These are phyloP conservation scores for Chernovozyma aurita DNA, from an alignment of 1,139 yeast genomes.

Conservation along the genomic window DNA sequence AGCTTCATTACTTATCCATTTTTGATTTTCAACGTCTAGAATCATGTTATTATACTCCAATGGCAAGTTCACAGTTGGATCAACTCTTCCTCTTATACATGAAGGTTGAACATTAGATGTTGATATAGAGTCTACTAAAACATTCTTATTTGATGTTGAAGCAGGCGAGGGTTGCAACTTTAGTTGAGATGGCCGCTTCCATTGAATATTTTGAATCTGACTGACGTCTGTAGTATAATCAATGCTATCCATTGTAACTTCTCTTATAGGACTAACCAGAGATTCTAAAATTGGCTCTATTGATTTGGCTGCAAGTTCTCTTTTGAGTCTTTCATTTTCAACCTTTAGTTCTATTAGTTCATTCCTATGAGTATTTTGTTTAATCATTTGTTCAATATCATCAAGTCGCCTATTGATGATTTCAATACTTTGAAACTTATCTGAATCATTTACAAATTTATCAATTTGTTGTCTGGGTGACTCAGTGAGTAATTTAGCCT, in stretches of 20 bases:
- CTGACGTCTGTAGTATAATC: constrained; percentile 20
- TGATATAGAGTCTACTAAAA: constrained; percentile 9
- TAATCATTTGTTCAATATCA: constrained; percentile 16
- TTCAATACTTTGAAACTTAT: not conserved
- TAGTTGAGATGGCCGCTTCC: constrained; percentile 40
- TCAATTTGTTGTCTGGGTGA: not conserved
- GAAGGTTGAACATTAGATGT: not conserved
- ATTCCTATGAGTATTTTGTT: constrained; percentile 2
- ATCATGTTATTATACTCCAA: constrained; percentile 37
- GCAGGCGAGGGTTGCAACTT: constrained; percentile 15
- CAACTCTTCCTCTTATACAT: constrained; percentile 23
- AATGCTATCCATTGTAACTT: constrained; percentile 19
- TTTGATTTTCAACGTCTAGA: constrained; percentile 31
- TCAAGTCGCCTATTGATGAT: constrained; percentile 13
- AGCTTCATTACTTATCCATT: constrained; percentile 30
- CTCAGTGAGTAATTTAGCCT: not conserved
- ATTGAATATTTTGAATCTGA: constrained; percentile 22
- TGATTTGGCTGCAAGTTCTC: constrained; percentile 8
- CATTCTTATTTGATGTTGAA: constrained; percentile 10
- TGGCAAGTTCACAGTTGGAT: constrained; percentile 35
- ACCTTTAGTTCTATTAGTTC: constrained; percentile 10
- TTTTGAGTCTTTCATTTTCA: constrained; percentile 15
- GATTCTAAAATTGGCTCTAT: constrained; percentile 3
- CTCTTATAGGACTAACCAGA: constrained; percentile 8
- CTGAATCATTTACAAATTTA: not conserved